Conservation (phyloP, 2,329 filamentous ascomycete genomes). For the Penicillium thymicola region DNA sequence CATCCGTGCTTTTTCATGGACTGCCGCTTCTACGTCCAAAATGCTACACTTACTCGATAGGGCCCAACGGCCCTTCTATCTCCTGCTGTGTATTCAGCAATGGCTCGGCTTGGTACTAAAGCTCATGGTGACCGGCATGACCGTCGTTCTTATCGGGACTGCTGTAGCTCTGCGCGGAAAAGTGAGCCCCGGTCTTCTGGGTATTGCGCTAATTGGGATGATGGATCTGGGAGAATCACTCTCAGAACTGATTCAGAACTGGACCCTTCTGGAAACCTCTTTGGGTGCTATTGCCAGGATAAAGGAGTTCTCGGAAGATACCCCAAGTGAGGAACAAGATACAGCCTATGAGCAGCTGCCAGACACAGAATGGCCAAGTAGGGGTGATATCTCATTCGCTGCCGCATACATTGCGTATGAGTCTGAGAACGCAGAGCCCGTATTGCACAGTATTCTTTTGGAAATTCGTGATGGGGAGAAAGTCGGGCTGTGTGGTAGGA, state of each 20-base stretch:
- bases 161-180: conserved; percentile 37
- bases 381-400: conserved; percentile 21
- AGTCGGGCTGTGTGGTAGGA: conserved; percentile 35
- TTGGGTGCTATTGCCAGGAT: conserved; percentile 56
- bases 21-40: no score
- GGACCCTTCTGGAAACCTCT: conserved; percentile 55
- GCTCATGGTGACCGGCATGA: conserved; percentile 28
- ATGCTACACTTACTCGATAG: no score
- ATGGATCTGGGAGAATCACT: conserved; percentile 39
- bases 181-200: conserved; percentile 43
- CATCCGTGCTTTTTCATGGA: conserved; percentile 11
- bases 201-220: conserved; percentile 48
- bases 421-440: conserved; percentile 8
- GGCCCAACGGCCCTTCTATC: no score
- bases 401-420: conserved; percentile 18
- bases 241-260: conserved; percentile 43
- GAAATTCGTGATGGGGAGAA: conserved; percentile 29
- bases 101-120: no score
- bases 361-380: conserved; percentile 20
- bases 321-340: conserved; percentile 16
- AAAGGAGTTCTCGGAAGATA: conserved; percentile 47
- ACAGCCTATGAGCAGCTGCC: background rate
- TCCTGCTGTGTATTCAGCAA: no score
- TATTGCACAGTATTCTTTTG: conserved; percentile 28
- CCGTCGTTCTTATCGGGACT: conserved; percentile 43